Evolutionary conservation across 1,284 basidiomycete genomes (phyloP).

Genomic region (Sporisorium exsertum): DNA sequence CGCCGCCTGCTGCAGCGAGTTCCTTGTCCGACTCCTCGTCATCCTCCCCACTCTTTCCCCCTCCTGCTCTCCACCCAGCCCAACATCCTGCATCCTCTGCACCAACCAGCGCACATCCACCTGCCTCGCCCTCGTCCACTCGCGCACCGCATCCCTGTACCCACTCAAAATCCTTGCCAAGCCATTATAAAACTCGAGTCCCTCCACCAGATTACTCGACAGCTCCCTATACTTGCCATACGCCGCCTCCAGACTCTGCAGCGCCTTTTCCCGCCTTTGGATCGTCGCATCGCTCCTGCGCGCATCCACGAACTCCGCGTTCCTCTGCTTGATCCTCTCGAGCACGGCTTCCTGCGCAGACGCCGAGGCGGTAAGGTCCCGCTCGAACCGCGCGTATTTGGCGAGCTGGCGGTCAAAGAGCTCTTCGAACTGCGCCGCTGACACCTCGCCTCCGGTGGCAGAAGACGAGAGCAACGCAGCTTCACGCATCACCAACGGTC

Average conservation of each 20-base stretch:
- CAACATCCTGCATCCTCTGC: slow-evolving; percentile 14
- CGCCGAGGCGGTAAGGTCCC: slow-evolving; percentile 76
- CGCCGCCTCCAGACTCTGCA: slow-evolving; percentile 88
- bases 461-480: slow-evolving; percentile 71
- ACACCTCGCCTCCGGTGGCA: slow-evolving; percentile 70
- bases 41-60: neutral
- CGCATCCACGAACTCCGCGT: slow-evolving; percentile 82
- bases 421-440: slow-evolving; percentile 76
- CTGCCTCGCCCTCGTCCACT: slow-evolving; percentile 54
- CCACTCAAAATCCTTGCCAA: slow-evolving; percentile 51
- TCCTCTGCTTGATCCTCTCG: slow-evolving; percentile 79
- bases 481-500: slow-evolving; percentile 77
- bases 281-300: slow-evolving; percentile 82
- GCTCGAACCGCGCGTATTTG: slow-evolving; percentile 82
- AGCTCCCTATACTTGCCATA: slow-evolving; percentile 92
- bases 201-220: slow-evolving; percentile 84
- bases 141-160: slow-evolving; percentile 46
- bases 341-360: slow-evolving; percentile 78
- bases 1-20: neutral
- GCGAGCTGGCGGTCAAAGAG: slow-evolving; percentile 81
- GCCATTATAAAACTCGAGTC: slow-evolving; percentile 74
- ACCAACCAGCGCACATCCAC: slow-evolving; percentile 44
- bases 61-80: slow-evolving; percentile 8
- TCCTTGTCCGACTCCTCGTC: slow-evolving; percentile 13
- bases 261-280: slow-evolving; percentile 83